phyloP scores from a whole-genome alignment of 345 rosid genomes.

The Draba incana region DNA sequence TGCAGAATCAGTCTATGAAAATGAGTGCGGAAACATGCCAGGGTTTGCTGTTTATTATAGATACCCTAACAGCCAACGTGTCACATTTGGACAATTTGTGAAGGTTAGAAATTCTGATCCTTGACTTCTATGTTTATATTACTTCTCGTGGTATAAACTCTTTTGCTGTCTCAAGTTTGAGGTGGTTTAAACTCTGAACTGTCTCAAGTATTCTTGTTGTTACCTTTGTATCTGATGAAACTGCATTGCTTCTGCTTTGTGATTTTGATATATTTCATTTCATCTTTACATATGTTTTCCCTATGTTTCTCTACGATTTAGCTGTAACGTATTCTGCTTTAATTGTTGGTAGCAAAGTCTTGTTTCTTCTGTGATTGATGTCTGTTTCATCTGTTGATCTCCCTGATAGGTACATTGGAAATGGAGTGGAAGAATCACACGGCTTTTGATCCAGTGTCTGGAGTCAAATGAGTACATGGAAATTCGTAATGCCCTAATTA shows the following conservation, averaged over 20 bases:
- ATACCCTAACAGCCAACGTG: constrained; percentile 96
- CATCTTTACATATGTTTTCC: constrained; percentile 15
- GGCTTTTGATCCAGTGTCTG: constrained; percentile 89
- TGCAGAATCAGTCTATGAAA: constrained; percentile 92
- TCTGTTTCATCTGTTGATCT: constrained; percentile 37
- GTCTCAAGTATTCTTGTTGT: constrained; percentile 5
- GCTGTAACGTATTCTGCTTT: constrained; percentile 15
- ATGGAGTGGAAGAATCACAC: constrained; percentile 96
- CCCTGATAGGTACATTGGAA: constrained; percentile 91
- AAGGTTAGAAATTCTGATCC: constrained; percentile 62
- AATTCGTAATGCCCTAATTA: constrained; percentile 92
- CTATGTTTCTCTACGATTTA: constrained; percentile 14
- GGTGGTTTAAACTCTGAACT: constrained; percentile 6
- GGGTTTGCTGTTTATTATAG: constrained; percentile 99
- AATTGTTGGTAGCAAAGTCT: constrained; percentile 18
- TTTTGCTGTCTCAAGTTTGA: constrained; percentile 11
- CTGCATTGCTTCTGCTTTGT: constrained; percentile 19
- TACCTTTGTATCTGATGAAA: constrained; percentile 6
- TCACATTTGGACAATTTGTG: constrained; percentile 95
- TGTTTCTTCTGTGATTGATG: constrained; percentile 26
- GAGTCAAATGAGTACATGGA: constrained; percentile 98
- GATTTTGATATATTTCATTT: constrained; percentile 20
- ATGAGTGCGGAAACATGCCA: constrained; percentile 98
- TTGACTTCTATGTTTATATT: constrained; percentile 4
- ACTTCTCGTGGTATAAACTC: constrained; percentile 5